Evolutionary conservation across 108 stramenopile species (phyloP), one percentile per base, ranked within the genome.

Genomic region (Nitzschia sp.): DNA sequence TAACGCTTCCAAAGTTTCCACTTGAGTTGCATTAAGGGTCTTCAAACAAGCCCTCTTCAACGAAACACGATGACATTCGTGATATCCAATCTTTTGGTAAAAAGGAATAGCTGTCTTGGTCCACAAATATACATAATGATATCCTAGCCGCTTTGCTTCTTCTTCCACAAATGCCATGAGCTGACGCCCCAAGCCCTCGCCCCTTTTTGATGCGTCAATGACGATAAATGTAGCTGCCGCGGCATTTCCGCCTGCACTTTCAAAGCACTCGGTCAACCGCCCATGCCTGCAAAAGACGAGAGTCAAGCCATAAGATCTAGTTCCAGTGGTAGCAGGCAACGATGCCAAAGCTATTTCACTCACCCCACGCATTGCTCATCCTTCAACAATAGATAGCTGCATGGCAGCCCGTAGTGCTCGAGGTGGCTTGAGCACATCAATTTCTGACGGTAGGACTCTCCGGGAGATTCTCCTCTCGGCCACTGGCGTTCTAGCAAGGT

Each of bases 121-220:
- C 78, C 78, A 79, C 6, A 79, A 59, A 45, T 79, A 79, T 19
- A 79, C 25, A 48, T 73, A 79, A 36, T 79, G 78, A 46, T 73
- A 79, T 15, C 72, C 72, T 19, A 79, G 45, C 25, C 67, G 78
- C 45, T 59, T 21, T 1, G 68, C 62, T 46, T 73, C 72, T 42
- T 46, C 30, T 64, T 79, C 72, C 55, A 79, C 29, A 54, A 73
- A 18, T 8, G 23, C 4, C 66, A 79, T 72, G 33, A 79, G 61
- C 24, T 5, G n/a, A 2, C 62, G 64, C 18, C 78, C 78, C 26
- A 47, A 64, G 27, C 78, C 72, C 21, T 58, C 54, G 0, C 64
- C 55, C 8, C 72, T 66, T 9, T 28, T 17, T 36, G 26, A 31
- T 1, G 45, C 29, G 54, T 62, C 46, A 26, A 71, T 49, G 18